Base-by-base conservation (phyloP, 176 grass and related monocot genomes). In the Musa schizocarpa region DNA sequence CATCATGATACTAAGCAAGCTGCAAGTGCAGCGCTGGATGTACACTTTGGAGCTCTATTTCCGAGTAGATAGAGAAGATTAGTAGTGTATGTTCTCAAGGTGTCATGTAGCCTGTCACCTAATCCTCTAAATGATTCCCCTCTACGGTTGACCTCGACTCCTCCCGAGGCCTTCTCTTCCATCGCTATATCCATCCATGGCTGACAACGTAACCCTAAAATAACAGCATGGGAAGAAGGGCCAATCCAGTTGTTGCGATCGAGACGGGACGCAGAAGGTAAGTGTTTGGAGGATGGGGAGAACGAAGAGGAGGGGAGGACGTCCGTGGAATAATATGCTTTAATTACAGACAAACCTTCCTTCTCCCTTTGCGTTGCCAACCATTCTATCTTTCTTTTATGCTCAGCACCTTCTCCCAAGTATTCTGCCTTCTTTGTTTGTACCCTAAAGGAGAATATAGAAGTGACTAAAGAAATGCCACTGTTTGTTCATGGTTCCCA, bases 361-460 rank as follows among this genome's bases (percentile, higher is more conserved):
- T 43, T 43, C 34, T 43, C 34, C 34, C 4, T 43, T 43, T 43
- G 53, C 56, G 21, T 27, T 55, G 52, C 71, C 52, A 74, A 74
- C 71, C 52, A 74, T 74, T 74, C 16, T 20, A 5, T 9, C 27
- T 9, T 50, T n/a, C 9, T 53, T 21, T 74, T 29, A 27, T 56
- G 3, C 9, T 13, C 14, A 48, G 68, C 68, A 70, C 25, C 68
- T 70, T 70, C 52, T 74, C 72, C 72, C 13, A 74, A 74, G 72
- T 74, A 74, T 74, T 34, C 52, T 43, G 34, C 34, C 72, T 57
- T 57, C 53, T 57, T 74, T 74, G 53, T 74, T 74, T 34, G 53
- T 10, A 55, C 55, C 48, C 68, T 52, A 52, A 21, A 71, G 63
- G 23, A 25, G 23, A 65, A 65, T 65, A 65, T 65, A 27, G 9